These are phyloP conservation scores for Citrus glauca DNA, from an alignment of 345 rosid species.

Conservation along the genomic window DNA sequence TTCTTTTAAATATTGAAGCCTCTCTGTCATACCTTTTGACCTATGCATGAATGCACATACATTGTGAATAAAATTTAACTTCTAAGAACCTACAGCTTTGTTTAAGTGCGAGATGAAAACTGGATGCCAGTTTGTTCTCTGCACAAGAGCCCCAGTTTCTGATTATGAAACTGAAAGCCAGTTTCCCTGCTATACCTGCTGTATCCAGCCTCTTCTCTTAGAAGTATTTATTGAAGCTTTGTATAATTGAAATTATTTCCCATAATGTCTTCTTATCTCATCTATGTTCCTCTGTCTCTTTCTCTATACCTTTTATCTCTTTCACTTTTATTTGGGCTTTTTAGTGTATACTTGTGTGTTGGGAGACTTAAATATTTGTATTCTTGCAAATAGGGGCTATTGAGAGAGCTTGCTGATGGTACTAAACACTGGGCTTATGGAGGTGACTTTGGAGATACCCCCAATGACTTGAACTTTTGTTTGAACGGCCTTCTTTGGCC, in stretches of 20 bases:
- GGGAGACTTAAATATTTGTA: not conserved
- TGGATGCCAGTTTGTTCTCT: not conserved
- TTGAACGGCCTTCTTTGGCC: constrained; percentile 93
- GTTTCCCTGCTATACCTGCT: not conserved
- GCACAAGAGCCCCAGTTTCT: not conserved
- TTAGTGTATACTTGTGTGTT: not conserved
- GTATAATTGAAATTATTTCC: not conserved
- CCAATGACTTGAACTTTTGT: constrained; percentile 95
- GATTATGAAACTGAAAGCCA: not conserved
- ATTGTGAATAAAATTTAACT: not conserved
- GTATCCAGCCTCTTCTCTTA: not conserved
- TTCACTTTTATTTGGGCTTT: not conserved
- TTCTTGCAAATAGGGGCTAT: constrained; percentile 51
- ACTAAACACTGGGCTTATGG: constrained; percentile 95
- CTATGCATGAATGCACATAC: not conserved
- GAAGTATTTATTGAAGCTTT: not conserved
- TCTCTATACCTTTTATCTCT: not conserved
- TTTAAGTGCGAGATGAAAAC: not conserved
- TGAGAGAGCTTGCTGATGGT: constrained; percentile 69
- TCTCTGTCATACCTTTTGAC: not conserved
- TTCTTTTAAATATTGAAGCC: not conserved
- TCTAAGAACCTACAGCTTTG: not conserved
- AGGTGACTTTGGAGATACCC: constrained; percentile 93
- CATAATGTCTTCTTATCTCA: not conserved
- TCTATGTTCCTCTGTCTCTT: not conserved